phyloP scores from a whole-genome alignment of 1,284 basidiomycete genomes.

The Psilocybe mexicana region DNA sequence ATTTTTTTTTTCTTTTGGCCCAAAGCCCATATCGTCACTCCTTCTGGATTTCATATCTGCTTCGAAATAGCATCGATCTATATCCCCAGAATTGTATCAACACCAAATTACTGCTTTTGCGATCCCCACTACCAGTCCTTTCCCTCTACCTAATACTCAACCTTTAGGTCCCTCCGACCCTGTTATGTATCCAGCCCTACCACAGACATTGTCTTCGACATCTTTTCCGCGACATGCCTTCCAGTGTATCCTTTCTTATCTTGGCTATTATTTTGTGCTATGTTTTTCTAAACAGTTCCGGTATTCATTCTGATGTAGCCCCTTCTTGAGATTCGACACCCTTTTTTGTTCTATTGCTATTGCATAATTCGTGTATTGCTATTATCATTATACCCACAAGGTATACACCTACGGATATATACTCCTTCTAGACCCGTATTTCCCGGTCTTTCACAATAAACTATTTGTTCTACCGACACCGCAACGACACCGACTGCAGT shows the following conservation, averaged over 20 bases:
- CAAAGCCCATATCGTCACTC: neutral
- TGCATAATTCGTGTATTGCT: conserved; percentile 22
- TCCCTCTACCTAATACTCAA: conserved; percentile 10
- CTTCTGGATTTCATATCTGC: conserved; percentile 23
- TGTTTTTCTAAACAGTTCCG: conserved; percentile 15
- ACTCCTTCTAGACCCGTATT: conserved; percentile 5
- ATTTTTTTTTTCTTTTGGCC: neutral
- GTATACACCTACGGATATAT: conserved; percentile 10
- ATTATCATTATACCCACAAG: conserved; percentile 9
- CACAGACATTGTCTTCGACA: conserved; percentile 5
- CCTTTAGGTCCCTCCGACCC: conserved; percentile 12
- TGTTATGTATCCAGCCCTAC: conserved; percentile 19
- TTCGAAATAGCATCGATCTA: conserved; percentile 21
- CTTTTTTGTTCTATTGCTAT: conserved; percentile 13
- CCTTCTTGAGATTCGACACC: conserved; percentile 6
- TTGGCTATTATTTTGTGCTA: conserved; percentile 6
- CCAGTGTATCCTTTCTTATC: conserved; percentile 19
- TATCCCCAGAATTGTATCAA: conserved; percentile 26
- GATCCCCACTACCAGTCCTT: conserved; percentile 4
- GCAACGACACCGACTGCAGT: neutral
- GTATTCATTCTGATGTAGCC: conserved; percentile 22
- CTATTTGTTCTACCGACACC: conserved; percentile 1
- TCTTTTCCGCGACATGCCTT: neutral
- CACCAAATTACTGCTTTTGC: conserved; percentile 4
- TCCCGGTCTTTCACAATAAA: conserved; percentile 12